A percentile compares a stretch with the other conserved stretches of the same genome.
These are phyloP conservation scores for Globisporangium echinulatum DNA, from an alignment of 352 stramenopile genomes.

Conservation along the genomic window DNA sequence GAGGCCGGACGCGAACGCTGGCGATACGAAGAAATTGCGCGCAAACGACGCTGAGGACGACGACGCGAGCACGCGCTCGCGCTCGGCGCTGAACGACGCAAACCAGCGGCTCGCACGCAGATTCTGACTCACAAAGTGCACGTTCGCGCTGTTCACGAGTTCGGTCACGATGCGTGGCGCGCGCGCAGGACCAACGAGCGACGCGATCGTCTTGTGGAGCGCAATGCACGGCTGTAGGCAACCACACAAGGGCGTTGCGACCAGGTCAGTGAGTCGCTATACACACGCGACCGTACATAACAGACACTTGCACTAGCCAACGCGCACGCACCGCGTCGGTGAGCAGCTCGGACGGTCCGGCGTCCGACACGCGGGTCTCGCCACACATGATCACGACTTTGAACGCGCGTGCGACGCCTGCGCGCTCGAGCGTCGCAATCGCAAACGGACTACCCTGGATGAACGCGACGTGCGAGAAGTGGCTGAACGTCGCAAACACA, in stretches of 20 bases:
- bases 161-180: conserved; percentile 71
- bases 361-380: conserved; percentile 46
- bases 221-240: conserved; percentile 47
- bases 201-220: conserved; percentile 78
- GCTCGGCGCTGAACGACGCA: conserved; percentile 13
- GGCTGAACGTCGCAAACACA: conserved; percentile 54
- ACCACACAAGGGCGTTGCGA: neutral
- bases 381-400: conserved; percentile 71
- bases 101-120: conserved; percentile 70
- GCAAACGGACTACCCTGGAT: conserved; percentile 61
- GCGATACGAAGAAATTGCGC: conserved; percentile 74
- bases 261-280: neutral
- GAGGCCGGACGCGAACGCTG: conserved; percentile 74
- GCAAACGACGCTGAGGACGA: conserved; percentile 55
- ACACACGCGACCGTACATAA: neutral
- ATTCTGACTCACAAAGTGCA: conserved; percentile 82
- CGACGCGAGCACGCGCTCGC: conserved; percentile 30
- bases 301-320: neutral
- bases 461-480: conserved; percentile 72
- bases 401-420: conserved; percentile 53
- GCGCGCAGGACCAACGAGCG: conserved; percentile 48
- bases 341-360: conserved; percentile 59
- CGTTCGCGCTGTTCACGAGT: conserved; percentile 71
- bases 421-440: conserved; percentile 46
- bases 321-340: conserved; percentile 47